These are phyloP conservation scores for Mycena maculata DNA, from an alignment of 768 basidiomycete species.

Conservation along the genomic window DNA sequence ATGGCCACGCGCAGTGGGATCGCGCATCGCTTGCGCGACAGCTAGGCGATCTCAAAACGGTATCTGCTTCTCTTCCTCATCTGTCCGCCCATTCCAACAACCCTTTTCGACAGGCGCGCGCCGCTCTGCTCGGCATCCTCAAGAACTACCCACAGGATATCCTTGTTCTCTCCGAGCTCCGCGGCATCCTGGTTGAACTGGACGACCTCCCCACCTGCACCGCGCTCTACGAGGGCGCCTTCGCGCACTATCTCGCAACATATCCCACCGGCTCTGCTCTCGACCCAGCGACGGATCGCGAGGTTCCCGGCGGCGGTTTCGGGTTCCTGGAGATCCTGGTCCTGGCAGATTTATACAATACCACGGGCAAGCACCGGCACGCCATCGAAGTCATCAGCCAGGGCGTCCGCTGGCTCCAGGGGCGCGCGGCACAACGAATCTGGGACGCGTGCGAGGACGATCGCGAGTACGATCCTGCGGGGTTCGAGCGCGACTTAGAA, in stretches of 20 bases:
- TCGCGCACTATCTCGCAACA: conserved; percentile 71
- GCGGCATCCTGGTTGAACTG: conserved; percentile 80
- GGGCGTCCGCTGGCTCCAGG: conserved; percentile 92
- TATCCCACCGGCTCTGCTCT: conserved; percentile 57
- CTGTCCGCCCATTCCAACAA: not conserved
- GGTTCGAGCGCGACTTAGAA: conserved; percentile 47
- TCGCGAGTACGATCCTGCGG: conserved; percentile 78
- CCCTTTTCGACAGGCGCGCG: conserved; percentile 61
- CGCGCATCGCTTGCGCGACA: conserved; percentile 84
- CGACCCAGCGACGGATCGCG: conserved; percentile 40
- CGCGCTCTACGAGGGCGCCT: conserved; percentile 75
- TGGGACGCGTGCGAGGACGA: conserved; percentile 92
- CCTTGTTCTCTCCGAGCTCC: conserved; percentile 81
- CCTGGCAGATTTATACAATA: conserved; percentile 86
- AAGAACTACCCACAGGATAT: conserved; percentile 83
- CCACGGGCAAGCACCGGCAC: conserved; percentile 70
- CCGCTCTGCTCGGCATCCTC: conserved; percentile 76
- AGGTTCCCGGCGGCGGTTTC: conserved; percentile 64
- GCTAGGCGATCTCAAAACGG: conserved; percentile 75
- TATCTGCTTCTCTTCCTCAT: conserved; percentile 38
- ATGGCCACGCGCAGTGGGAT: conserved; percentile 91
- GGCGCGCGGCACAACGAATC: conserved; percentile 73
- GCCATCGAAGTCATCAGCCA: conserved; percentile 76
- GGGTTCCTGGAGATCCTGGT: conserved; percentile 78
- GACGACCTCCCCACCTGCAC: conserved; percentile 76